These are phyloP conservation scores for Misopates orontium DNA, from an alignment of 257 asterid species.

Conservation along the genomic window DNA sequence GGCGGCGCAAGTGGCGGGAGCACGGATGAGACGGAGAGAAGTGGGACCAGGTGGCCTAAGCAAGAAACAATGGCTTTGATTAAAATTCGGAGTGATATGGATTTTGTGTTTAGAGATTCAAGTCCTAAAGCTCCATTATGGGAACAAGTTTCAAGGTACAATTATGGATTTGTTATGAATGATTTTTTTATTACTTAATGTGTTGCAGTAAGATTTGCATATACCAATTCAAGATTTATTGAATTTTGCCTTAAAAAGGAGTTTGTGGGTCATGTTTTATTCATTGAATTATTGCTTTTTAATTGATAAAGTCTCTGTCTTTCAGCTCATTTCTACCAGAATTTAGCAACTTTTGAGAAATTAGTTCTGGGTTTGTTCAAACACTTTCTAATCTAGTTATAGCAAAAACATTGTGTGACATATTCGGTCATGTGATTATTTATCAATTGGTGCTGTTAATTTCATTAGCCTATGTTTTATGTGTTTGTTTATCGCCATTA, in stretches of 20 bases:
- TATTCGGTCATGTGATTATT: slow-evolving; percentile 18
- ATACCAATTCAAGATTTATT: slow-evolving; percentile 27
- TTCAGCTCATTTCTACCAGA: slow-evolving; percentile 40
- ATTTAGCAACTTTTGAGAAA: slow-evolving; percentile 57
- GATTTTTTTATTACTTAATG: neutral
- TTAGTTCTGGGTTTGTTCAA: slow-evolving; percentile 12
- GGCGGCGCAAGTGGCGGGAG: slow-evolving; percentile 1
- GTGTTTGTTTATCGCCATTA: no score
- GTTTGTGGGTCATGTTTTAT: slow-evolving; percentile 34
- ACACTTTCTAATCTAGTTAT: neutral
- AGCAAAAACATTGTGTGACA: slow-evolving; percentile 2
- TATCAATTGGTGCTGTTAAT: slow-evolving; percentile 29
- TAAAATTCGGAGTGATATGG: slow-evolving; percentile 13
- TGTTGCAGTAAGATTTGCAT: slow-evolving; percentile 12
- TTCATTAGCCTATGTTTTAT: no score
- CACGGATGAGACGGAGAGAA: neutral
- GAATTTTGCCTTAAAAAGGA: slow-evolving; percentile 28
- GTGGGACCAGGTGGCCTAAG: slow-evolving; percentile 16
- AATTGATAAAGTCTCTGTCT: slow-evolving; percentile 30
- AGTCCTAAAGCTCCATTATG: slow-evolving; percentile 21
- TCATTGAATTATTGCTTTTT: slow-evolving; percentile 29
- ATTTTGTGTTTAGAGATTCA: slow-evolving; percentile 10
- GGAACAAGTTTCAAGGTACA: slow-evolving; percentile 16
- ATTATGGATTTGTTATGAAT: no score
- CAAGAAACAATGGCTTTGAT: slow-evolving; percentile 16